Conservation (phyloP, 2,329 filamentous ascomycete genomes). For the Aspergillus ibericus region DNA sequence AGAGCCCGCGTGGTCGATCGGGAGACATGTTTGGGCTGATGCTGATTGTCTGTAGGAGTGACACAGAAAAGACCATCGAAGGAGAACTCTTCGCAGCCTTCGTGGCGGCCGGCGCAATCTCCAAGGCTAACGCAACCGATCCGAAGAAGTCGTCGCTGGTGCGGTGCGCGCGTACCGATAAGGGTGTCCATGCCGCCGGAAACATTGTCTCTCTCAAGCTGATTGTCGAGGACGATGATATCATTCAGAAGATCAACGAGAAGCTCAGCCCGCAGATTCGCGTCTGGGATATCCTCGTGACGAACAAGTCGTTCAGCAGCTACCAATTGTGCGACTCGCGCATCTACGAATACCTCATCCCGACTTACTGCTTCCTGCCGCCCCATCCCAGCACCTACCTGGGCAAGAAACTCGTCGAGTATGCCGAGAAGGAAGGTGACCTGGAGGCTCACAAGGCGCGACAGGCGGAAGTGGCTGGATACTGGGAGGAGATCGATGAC, state of each 20-base stretch:
- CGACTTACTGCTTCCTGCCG: conserved; percentile 86
- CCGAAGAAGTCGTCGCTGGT: conserved; percentile 95
- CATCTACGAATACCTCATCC: conserved; percentile 97
- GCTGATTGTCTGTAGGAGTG: conserved; percentile 38
- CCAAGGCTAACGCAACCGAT: conserved; percentile 94
- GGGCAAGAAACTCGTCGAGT: conserved; percentile 76
- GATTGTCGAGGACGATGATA: conserved; percentile 86
- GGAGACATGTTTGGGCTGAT: neutral
- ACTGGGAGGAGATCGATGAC: conserved; percentile 82
- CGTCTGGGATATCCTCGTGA: conserved; percentile 89
- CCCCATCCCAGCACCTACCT: conserved; percentile 87
- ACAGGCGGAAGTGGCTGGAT: conserved; percentile 75
- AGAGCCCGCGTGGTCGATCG: neutral
- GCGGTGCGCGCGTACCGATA: conserved; percentile 92
- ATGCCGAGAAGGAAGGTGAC: conserved; percentile 71
- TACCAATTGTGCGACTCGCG: conserved; percentile 93
- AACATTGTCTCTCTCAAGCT: conserved; percentile 95
- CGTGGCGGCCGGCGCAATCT: conserved; percentile 86
- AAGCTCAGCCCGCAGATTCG: conserved; percentile 84
- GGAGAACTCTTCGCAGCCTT: conserved; percentile 92
- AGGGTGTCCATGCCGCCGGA: conserved; percentile 93
- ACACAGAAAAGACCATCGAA: conserved; percentile 85
- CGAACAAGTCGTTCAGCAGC: conserved; percentile 87
- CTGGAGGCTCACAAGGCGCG: conserved; percentile 66
- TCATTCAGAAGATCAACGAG: conserved; percentile 88